Evolutionary conservation across 192 early-diverging fungal species (phyloP).

Genomic region (Coemansia sp.): DNA sequence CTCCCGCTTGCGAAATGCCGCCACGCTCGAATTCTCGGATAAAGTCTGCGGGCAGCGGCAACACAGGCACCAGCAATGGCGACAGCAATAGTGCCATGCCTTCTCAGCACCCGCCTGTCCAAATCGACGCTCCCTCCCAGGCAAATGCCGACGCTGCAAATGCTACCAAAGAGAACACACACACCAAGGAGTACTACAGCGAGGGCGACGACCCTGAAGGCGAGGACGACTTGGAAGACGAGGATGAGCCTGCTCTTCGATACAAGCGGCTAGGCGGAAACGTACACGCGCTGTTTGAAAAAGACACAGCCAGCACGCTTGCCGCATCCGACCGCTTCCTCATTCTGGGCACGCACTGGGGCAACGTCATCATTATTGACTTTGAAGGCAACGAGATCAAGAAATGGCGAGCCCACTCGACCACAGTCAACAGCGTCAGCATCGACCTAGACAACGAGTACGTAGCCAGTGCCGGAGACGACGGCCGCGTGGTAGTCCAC

Average conservation of each 20-base stretch:
- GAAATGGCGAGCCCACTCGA: constrained; percentile 76
- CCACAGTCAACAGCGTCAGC: constrained; percentile 82
- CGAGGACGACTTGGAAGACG: constrained; percentile 60
- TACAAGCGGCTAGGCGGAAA: constrained; percentile 81
- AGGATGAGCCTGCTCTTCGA: constrained; percentile 89
- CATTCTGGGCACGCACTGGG: constrained; percentile 92
- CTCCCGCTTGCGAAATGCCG: no score
- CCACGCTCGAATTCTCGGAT: no score
- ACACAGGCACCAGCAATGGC: no score
- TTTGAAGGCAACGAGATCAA: constrained; percentile 88
- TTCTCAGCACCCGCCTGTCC: no score
- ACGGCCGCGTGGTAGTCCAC: constrained; percentile 86
- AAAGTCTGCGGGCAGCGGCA: no score
- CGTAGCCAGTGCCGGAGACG: constrained; percentile 88
- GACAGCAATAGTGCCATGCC: no score
- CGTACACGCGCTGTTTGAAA: constrained; percentile 64
- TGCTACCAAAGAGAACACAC: no score
- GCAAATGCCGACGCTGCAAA: constrained; percentile 33
- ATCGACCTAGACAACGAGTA: constrained; percentile 85
- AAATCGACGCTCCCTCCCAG: background rate
- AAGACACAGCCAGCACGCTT: constrained; percentile 80
- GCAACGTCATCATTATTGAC: constrained; percentile 84
- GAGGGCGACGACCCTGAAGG: constrained; percentile 42
- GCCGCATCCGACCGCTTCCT: constrained; percentile 81
- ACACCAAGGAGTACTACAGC: no score